phyloP scores from a whole-genome alignment of 257 asterid genomes.

The Gentiana straminea region DNA sequence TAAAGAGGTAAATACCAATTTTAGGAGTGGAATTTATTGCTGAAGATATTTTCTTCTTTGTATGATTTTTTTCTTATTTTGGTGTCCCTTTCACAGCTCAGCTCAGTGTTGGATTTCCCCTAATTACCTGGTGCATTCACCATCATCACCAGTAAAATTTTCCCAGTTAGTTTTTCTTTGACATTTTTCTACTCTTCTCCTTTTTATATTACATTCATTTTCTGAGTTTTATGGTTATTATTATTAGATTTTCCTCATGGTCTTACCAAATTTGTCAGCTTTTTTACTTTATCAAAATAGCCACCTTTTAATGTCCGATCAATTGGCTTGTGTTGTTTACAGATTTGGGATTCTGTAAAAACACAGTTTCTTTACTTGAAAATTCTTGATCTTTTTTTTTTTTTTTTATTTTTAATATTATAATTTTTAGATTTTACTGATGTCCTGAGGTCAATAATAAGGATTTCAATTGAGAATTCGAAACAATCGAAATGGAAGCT shows the following conservation, averaged over 20 bases:
- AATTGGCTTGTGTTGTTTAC: conserved; percentile 23
- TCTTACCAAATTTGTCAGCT: conserved; percentile 20
- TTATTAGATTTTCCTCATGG: conserved; percentile 52
- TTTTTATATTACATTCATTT: no score
- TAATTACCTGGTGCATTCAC: no score
- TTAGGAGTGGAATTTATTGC: no score
- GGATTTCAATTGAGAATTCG: conserved; percentile 9
- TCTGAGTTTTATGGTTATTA: conserved; percentile 21
- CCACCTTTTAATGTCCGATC: conserved; percentile 27
- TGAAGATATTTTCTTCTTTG: no score
- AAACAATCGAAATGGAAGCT: conserved; percentile 46
- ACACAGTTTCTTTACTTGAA: conserved; percentile 14
- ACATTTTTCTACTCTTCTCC: no score
- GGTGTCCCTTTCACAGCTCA: no score
- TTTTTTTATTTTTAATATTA: background rate
- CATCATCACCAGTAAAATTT: no score
- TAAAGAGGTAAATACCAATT: no score
- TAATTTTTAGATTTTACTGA: background rate
- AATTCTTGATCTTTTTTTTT: conserved; percentile 12
- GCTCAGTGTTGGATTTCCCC: no score
- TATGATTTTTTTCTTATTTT: no score
- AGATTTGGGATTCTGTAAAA: conserved; percentile 21
- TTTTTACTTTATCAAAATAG: conserved; percentile 33
- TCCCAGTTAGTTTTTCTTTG: no score
- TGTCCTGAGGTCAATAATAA: conserved; percentile 5